Conservation (phyloP, 2,329 filamentous ascomycete species). For the Neoscytalidium dimidiatum region DNA sequence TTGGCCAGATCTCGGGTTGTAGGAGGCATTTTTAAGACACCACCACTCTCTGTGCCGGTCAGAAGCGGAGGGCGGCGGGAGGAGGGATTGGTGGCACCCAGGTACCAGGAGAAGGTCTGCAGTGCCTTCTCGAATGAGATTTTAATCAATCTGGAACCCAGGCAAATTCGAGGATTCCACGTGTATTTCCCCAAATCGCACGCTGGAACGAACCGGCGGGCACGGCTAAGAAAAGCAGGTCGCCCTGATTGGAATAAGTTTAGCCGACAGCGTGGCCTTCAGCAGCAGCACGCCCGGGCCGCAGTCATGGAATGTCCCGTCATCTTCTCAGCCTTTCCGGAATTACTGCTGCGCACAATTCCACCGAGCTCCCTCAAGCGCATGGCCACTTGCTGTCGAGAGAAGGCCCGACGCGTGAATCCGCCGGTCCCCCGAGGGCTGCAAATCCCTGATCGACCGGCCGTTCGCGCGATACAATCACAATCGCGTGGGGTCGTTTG, state of each 20-base stretch:
- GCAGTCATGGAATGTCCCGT: slow-evolving; percentile 2
- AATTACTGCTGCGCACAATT: neutral
- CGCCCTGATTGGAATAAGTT: neutral
- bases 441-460: slow-evolving; percentile 13
- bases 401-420: neutral
- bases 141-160: slow-evolving; percentile 5
- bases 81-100: neutral
- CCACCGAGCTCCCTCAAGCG: neutral
- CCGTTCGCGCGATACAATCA: neutral
- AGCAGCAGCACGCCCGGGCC: neutral
- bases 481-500: slow-evolving; percentile 6
- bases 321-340: neutral
- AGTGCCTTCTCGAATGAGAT: slow-evolving; percentile 12
- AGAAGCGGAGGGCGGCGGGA: neutral
- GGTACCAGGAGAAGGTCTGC: neutral
- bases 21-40: neutral
- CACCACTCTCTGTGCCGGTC: neutral
- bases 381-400: neutral
- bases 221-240: slow-evolving; percentile 7
- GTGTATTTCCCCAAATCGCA: slow-evolving; percentile 3
- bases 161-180: slow-evolving; percentile 7
- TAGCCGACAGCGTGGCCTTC: neutral
- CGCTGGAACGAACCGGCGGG: slow-evolving; percentile 2
- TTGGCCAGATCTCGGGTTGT: slow-evolving; percentile 5
- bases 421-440: neutral